phyloP scores from a whole-genome alignment of 805 yeast genomes.

The Barnettozyma salicaria region DNA sequence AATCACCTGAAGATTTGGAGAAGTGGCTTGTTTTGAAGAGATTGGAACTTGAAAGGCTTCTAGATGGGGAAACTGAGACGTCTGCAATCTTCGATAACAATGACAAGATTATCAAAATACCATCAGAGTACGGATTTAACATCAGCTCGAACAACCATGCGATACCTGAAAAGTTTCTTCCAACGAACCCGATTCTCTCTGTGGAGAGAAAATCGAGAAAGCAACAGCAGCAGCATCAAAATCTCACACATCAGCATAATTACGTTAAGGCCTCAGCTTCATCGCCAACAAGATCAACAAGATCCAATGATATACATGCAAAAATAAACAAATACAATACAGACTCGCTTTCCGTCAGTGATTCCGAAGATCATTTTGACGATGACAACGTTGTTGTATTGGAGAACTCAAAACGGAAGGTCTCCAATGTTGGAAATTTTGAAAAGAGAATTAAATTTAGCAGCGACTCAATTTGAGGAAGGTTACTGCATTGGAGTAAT shows the following conservation, averaged over 20 bases:
- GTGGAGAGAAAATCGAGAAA: conserved; percentile 9
- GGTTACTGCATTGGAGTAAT: no score
- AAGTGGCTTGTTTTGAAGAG: conserved; percentile 46
- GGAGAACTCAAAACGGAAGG: conserved; percentile 5
- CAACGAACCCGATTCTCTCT: conserved; percentile 18
- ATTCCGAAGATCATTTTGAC: not conserved
- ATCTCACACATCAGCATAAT: not conserved
- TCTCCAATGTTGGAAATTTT: not conserved
- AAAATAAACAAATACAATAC: no score
- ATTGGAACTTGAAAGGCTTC: conserved; percentile 34
- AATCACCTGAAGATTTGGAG: conserved; percentile 34
- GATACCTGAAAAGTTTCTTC: conserved; percentile 21
- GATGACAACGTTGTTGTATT: not conserved
- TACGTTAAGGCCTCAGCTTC: no score
- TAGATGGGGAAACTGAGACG: not conserved
- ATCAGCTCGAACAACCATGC: conserved; percentile 3
- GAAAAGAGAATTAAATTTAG: conserved; percentile 5
- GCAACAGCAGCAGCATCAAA: not conserved
- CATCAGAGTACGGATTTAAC: conserved; percentile 17
- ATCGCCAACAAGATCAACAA: not conserved
- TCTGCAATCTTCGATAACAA: conserved; percentile 2
- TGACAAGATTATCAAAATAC: conserved; percentile 5
- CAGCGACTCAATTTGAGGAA: no score
- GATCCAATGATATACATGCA: not conserved
- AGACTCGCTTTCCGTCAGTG: no score